Conservation (phyloP, 495 filamentous ascomycete species). For the Pyrenopolyporus hunteri region DNA sequence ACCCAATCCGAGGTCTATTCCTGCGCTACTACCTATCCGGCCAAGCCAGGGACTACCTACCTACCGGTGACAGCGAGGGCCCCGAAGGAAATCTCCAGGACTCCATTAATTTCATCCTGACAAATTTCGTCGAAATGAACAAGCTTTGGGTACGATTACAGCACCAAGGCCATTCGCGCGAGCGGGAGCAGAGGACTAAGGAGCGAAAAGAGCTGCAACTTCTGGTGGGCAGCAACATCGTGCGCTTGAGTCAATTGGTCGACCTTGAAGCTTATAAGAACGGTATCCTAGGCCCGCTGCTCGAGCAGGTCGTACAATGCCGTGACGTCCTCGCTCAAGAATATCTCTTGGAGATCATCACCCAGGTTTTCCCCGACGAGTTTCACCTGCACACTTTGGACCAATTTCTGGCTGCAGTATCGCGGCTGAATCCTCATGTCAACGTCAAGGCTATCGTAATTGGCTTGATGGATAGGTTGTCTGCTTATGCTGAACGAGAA, state of each 20-base stretch:
- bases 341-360: conserved; percentile 96
- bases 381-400: conserved; percentile 97
- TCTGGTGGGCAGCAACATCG: conserved; percentile 93
- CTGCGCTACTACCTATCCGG: conserved; percentile 94
- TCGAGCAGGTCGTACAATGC: conserved; percentile 98
- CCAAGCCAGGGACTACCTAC: conserved; percentile 88
- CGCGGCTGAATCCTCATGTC: conserved; percentile 90
- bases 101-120: conserved; percentile 95
- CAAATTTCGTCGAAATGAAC: conserved; percentile 99
- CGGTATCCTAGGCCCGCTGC: conserved; percentile 82
- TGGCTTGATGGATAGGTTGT: conserved; percentile 94
- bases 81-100: conserved; percentile 96
- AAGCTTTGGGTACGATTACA: conserved; percentile 98
- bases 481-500: conserved; percentile 88
- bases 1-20: conserved; percentile 93
- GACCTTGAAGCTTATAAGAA: conserved; percentile 93
- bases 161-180: conserved; percentile 95
- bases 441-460: conserved; percentile 98
- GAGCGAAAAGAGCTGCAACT: conserved; percentile 94
- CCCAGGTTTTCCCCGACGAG: conserved; percentile 98
- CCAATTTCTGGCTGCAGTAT: conserved; percentile 88
- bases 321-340: conserved; percentile 96
- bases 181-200: conserved; percentile 89
- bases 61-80: conserved; percentile 82
- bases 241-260: conserved; percentile 92